A percentile compares a stretch with the other conserved stretches of the same genome.
Conservation (phyloP, 306 rosid species). For the Medicago arabica region DNA sequence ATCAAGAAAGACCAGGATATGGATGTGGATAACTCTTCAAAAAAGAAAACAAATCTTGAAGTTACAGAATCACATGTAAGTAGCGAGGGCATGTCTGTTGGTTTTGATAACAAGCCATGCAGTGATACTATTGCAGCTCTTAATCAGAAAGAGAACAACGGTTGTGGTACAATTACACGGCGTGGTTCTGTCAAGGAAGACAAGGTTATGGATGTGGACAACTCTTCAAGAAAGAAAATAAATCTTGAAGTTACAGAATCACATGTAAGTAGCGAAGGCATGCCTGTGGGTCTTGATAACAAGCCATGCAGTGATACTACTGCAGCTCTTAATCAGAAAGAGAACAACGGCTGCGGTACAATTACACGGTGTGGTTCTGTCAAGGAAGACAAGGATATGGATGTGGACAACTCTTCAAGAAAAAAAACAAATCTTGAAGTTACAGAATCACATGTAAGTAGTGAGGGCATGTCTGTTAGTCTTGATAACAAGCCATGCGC, state of each 20-base stretch:
- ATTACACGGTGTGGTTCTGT: neutral
- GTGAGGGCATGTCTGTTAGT: slow-evolving; percentile 31
- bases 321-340: neutral
- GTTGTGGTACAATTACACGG: neutral
- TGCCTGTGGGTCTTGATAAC: neutral
- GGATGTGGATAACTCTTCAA: neutral
- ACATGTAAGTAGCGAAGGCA: slow-evolving; percentile 32
- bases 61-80: slow-evolving; percentile 34
- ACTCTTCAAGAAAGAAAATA: slow-evolving; percentile 20
- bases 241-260: slow-evolving; percentile 28
- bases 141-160: neutral
- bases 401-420: neutral
- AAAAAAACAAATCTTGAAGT: slow-evolving; percentile 10
- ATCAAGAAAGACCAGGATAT: neutral
- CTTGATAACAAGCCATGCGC: slow-evolving; percentile 29
- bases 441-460: slow-evolving; percentile 32
- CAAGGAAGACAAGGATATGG: neutral
- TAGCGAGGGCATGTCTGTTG: slow-evolving; percentile 31
- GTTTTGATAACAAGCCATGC: neutral
- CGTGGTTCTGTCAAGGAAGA: neutral
- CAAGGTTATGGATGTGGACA: neutral
- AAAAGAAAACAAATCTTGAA: neutral
- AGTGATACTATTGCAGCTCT: neutral
- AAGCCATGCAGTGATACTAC: neutral
- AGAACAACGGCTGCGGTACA: neutral